Conservation (phyloP, 2,329 filamentous ascomycete species). For the Aspergillus ibericus region DNA sequence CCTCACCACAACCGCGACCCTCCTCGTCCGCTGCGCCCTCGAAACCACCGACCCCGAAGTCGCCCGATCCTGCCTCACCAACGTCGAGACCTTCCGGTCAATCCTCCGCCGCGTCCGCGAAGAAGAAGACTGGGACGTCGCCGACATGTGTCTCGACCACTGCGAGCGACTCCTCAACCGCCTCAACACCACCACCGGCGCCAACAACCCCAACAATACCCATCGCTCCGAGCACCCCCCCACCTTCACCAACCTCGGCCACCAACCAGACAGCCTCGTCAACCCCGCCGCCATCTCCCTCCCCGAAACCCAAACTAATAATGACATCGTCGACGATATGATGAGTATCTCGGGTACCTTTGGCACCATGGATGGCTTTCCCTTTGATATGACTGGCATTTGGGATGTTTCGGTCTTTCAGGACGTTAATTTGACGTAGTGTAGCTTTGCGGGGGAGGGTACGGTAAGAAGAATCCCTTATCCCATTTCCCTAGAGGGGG, state of each 20-base stretch:
- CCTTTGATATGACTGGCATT: slow-evolving; percentile 49
- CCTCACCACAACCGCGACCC: slow-evolving; percentile 55
- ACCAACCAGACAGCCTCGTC: slow-evolving; percentile 27
- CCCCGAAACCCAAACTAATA: slow-evolving; percentile 47
- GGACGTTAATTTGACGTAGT: slow-evolving; percentile 34
- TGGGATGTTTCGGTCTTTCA: slow-evolving; percentile 48
- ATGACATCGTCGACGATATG: slow-evolving; percentile 49
- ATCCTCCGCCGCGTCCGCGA: slow-evolving; percentile 50
- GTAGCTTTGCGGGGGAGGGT: neutral
- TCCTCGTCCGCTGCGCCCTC: slow-evolving; percentile 53
- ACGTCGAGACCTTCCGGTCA: slow-evolving; percentile 50
- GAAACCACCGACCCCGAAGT: slow-evolving; percentile 51
- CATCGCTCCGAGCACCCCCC: neutral
- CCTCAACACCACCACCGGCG: slow-evolving; percentile 32
- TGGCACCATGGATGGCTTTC: slow-evolving; percentile 48
- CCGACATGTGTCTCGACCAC: slow-evolving; percentile 55
- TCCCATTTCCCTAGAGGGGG: no score
- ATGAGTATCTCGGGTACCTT: slow-evolving; percentile 49
- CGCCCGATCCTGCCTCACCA: slow-evolving; percentile 47
- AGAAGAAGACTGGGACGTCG: slow-evolving; percentile 57
- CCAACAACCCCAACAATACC: slow-evolving; percentile 16
- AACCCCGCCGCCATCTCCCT: slow-evolving; percentile 42
- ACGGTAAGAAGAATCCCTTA: no score
- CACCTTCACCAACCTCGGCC: neutral
- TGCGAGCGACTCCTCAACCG: slow-evolving; percentile 48